These are phyloP conservation scores for Gelatoporia subvermispora DNA, from an alignment of 768 basidiomycete species.

Conservation along the genomic window DNA sequence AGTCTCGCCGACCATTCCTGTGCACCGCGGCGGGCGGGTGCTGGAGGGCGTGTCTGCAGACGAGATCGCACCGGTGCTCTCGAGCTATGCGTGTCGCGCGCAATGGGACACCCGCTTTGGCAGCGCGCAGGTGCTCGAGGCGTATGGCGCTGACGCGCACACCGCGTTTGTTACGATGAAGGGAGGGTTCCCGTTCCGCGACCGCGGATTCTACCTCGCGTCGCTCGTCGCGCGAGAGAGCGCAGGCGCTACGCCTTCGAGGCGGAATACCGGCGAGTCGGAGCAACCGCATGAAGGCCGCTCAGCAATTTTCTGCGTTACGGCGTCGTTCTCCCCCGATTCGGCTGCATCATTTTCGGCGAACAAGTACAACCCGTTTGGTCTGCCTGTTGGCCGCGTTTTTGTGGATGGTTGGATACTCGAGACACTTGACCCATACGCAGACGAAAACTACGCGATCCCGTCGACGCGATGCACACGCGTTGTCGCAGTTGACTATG, in stretches of 20 bases:
- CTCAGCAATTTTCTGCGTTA: constrained; percentile 76
- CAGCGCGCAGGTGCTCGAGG: constrained; percentile 62
- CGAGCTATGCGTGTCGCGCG: constrained; percentile 64
- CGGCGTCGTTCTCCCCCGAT: constrained; percentile 75
- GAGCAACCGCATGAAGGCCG: constrained; percentile 37
- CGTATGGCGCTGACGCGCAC: constrained; percentile 68
- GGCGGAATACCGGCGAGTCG: constrained; percentile 36
- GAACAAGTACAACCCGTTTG: constrained; percentile 71
- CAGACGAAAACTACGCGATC: constrained; percentile 89
- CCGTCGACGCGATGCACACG: constrained; percentile 88
- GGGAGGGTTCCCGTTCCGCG: constrained; percentile 85
- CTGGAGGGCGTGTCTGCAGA: constrained; percentile 93
- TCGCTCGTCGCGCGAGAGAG: constrained; percentile 59
- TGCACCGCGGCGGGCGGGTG: constrained; percentile 86
- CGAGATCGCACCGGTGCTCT: constrained; percentile 74
- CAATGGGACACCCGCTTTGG: constrained; percentile 88
- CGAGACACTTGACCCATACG: constrained; percentile 95
- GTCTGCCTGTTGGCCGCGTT: constrained; percentile 71
- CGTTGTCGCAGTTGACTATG: constrained; percentile 80
- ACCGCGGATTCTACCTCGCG: constrained; percentile 81
- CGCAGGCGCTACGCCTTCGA: constrained; percentile 30
- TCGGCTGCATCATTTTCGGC: constrained; percentile 50
- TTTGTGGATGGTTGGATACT: constrained; percentile 93
- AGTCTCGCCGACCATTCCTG: constrained; percentile 74
- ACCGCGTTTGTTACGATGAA: constrained; percentile 72